These are phyloP conservation scores for Candida sp. DNA, from an alignment of 1,139 yeast genomes.

Conservation along the genomic window DNA sequence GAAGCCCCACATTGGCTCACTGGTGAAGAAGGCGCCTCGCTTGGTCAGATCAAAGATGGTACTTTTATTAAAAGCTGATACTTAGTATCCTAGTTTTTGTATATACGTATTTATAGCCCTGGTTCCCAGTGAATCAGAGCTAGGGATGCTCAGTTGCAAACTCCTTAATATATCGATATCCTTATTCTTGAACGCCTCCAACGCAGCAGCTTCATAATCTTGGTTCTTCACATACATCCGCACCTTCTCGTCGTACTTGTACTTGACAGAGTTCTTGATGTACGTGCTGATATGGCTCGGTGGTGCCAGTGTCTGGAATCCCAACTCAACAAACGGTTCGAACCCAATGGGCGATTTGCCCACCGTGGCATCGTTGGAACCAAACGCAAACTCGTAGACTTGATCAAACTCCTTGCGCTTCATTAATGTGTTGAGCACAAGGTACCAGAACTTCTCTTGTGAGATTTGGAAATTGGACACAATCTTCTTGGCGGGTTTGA, in stretches of 20 bases:
- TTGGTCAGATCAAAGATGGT: constrained; percentile 55
- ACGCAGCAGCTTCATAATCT: constrained; percentile 59
- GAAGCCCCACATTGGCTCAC: constrained; percentile 78
- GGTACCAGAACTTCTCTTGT: constrained; percentile 66
- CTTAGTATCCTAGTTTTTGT: constrained; percentile 33
- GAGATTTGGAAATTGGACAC: constrained; percentile 66
- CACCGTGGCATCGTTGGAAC: constrained; percentile 23
- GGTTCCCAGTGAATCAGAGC: constrained; percentile 23
- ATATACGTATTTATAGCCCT: constrained; percentile 28
- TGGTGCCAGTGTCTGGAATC: constrained; percentile 54
- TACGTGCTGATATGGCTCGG: constrained; percentile 37
- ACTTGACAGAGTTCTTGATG: constrained; percentile 34
- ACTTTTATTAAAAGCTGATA: constrained; percentile 23
- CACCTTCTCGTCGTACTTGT: constrained; percentile 44
- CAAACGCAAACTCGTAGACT: constrained; percentile 49
- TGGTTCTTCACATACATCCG: constrained; percentile 56
- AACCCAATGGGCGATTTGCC: constrained; percentile 78
- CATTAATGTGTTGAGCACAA: constrained; percentile 59
- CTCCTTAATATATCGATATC: constrained; percentile 39
- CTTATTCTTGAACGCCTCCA: constrained; percentile 60
- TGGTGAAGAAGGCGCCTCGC: constrained; percentile 66
- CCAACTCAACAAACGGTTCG: constrained; percentile 61
- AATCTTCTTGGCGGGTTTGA: constrained; percentile 58
- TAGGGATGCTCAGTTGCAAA: constrained; percentile 8
- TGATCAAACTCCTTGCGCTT: constrained; percentile 64